Evolutionary conservation across 257 asterid species (phyloP).

Genomic region (Nicotiana tabacum): DNA sequence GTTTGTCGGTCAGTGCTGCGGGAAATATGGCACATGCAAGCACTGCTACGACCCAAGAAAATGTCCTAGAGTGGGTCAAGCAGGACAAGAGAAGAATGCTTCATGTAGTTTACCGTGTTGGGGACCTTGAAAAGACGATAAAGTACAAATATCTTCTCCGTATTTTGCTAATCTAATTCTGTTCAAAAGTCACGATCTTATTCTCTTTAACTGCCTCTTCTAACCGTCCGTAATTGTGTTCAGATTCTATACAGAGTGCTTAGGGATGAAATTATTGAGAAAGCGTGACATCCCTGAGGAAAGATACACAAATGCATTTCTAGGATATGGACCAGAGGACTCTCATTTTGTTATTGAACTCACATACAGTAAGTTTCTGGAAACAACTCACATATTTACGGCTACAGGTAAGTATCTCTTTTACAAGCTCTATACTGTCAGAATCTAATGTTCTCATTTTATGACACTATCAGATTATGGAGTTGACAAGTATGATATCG

Average conservation of each 20-base stretch:
- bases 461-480: slow-evolving; percentile 74
- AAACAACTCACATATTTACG: not conserved
- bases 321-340: slow-evolving; percentile 98
- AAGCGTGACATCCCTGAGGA: slow-evolving; percentile 94
- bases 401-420: not conserved
- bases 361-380: slow-evolving; percentile 69
- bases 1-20: slow-evolving; percentile 37
- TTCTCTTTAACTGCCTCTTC: not conserved
- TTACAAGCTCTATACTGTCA: not conserved
- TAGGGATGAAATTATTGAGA: slow-evolving; percentile 94
- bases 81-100: slow-evolving; percentile 94
- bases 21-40: slow-evolving; percentile 67
- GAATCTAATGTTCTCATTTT: slow-evolving; percentile 12
- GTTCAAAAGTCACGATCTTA: not conserved
- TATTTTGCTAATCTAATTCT: slow-evolving; percentile 10
- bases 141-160: slow-evolving; percentile 40
- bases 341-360: slow-evolving; percentile 96
- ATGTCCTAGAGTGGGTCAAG: slow-evolving; percentile 79
- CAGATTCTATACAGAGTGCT: slow-evolving; percentile 96
- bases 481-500: slow-evolving; percentile 86
- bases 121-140: slow-evolving; percentile 95
- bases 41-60: slow-evolving; percentile 59
- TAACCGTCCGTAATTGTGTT: slow-evolving; percentile 11
- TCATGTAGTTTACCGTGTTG: slow-evolving; percentile 97
- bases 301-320: slow-evolving; percentile 93